phyloP scores from a whole-genome alignment of 495 filamentous ascomycete species.

The Elaphomyces granulatus region DNA sequence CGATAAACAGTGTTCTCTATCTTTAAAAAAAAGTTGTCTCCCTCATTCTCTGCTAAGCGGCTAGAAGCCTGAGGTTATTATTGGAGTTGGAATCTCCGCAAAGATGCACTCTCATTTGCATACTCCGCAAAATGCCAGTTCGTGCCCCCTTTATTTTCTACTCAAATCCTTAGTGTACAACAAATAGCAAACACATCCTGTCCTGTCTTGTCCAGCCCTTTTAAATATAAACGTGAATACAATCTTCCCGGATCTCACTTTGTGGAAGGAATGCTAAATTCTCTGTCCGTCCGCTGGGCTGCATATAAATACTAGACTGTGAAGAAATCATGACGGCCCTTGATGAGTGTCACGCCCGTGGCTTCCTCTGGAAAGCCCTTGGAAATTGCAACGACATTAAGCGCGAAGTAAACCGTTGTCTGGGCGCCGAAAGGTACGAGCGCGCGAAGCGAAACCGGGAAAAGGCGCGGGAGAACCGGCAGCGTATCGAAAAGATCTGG shows the following conservation, averaged over 20 bases:
- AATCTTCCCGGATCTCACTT: too few relatives aligned
- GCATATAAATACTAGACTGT: too few relatives aligned
- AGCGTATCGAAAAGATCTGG: conserved; percentile 59
- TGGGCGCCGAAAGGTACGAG: conserved; percentile 62
- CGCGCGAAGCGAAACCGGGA: conserved; percentile 65
- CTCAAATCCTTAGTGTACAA: too few relatives aligned
- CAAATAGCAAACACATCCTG: too few relatives aligned
- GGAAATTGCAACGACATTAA: conserved; percentile 88
- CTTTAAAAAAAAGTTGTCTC: too few relatives aligned
- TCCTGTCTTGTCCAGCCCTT: too few relatives aligned
- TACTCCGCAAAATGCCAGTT: conserved; percentile 79
- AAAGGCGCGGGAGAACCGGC: conserved; percentile 49
- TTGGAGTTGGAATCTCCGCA: conserved; percentile 85
- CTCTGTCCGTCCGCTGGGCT: too few relatives aligned
- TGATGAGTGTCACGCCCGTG: conserved; percentile 87
- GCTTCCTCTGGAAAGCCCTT: conserved; percentile 75
- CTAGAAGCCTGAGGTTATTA: too few relatives aligned
- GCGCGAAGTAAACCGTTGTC: conserved; percentile 62
- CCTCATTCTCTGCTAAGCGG: too few relatives aligned
- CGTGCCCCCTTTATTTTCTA: conserved; percentile 9
- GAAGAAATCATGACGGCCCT: conserved; percentile 84
- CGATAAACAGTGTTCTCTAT: too few relatives aligned
- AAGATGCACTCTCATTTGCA: conserved; percentile 94
- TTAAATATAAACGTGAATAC: too few relatives aligned
- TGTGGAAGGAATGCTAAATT: too few relatives aligned